These are phyloP conservation scores for Paramecium caudatum DNA, from an alignment of 73 alveolate genomes.

Conservation along the genomic window DNA sequence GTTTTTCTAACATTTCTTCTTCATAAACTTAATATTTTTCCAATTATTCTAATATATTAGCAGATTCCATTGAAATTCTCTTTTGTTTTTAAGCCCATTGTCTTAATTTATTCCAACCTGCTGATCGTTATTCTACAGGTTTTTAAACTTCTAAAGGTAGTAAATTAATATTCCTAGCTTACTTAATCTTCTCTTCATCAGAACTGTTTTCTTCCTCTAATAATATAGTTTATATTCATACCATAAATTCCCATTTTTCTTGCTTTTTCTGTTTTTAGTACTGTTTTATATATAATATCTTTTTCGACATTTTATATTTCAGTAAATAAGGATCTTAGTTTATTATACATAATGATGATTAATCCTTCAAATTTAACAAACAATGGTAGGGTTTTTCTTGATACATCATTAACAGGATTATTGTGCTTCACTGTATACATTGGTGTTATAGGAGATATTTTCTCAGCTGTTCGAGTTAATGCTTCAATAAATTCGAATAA, in stretches of 20 bases:
- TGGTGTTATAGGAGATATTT: slow-evolving; percentile 63
- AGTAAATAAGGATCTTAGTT: neutral
- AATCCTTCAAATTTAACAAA: slow-evolving; percentile 65
- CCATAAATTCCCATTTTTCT: slow-evolving; percentile 57
- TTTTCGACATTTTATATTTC: slow-evolving; percentile 22
- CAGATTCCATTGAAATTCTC: slow-evolving; percentile 51
- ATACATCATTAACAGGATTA: neutral
- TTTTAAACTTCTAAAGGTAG: neutral
- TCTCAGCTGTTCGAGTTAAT: slow-evolving; percentile 84
- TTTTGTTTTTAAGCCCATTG: slow-evolving; percentile 22
- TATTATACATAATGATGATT: slow-evolving; percentile 1
- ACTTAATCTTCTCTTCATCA: slow-evolving; percentile 12
- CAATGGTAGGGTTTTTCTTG: slow-evolving; percentile 50
- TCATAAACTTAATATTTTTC: slow-evolving; percentile 6
- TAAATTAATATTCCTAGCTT: neutral
- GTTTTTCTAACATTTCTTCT: slow-evolving; percentile 8
- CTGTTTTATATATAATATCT: slow-evolving; percentile 40
- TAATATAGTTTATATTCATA: slow-evolving; percentile 4
- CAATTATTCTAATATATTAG: slow-evolving; percentile 33
- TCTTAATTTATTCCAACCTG: slow-evolving; percentile 23
- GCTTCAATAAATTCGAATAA: slow-evolving; percentile 89
- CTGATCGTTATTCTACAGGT: neutral
- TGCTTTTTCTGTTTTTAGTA: slow-evolving; percentile 25
- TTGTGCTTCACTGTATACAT: slow-evolving; percentile 21
- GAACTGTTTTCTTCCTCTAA: slow-evolving; percentile 51